A percentile compares a stretch with the other conserved stretches of the same genome.
These are phyloP conservation scores for Caloboletus firmus DNA, from an alignment of 1,284 basidiomycete genomes.

Conservation along the genomic window DNA sequence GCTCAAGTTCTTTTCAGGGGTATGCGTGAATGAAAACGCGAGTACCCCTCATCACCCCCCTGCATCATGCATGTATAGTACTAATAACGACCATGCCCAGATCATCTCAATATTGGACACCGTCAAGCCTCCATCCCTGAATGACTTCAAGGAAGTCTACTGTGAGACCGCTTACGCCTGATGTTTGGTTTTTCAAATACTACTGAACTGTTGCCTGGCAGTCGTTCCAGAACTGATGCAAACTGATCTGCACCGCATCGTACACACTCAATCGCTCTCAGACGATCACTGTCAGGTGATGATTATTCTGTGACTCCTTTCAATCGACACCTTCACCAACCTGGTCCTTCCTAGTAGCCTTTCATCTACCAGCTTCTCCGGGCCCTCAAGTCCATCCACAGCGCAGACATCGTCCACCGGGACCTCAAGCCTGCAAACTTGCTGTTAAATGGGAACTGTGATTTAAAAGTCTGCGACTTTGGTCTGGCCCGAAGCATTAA, in stretches of 20 bases:
- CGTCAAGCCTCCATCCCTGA: constrained; percentile 73
- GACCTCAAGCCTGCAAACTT: constrained; percentile 84
- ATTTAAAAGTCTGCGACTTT: constrained; percentile 85
- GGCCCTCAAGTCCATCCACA: constrained; percentile 82
- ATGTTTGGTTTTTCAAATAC: neutral
- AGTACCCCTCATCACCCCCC: constrained; percentile 19
- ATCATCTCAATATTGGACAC: constrained; percentile 88
- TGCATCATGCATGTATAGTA: neutral
- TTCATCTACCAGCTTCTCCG: constrained; percentile 77
- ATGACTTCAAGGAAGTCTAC: constrained; percentile 83
- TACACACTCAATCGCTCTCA: constrained; percentile 83
- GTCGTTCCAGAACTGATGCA: constrained; percentile 92
- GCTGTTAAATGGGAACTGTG: constrained; percentile 82
- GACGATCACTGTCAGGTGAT: constrained; percentile 86
- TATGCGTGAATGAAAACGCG: constrained; percentile 79
- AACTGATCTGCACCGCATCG: constrained; percentile 87
- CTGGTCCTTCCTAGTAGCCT: constrained; percentile 46
- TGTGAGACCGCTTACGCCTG: constrained; percentile 42
- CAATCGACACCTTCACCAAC: constrained; percentile 7
- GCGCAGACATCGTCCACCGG: constrained; percentile 77
- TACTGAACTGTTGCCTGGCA: constrained; percentile 30
- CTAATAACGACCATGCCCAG: constrained; percentile 34
- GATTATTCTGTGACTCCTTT: constrained; percentile 11
- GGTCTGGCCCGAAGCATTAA: constrained; percentile 75
- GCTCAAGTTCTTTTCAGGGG: constrained; percentile 80